These are phyloP conservation scores for Skeletonema menzelii DNA, from an alignment of 108 stramenopile genomes.

Conservation along the genomic window DNA sequence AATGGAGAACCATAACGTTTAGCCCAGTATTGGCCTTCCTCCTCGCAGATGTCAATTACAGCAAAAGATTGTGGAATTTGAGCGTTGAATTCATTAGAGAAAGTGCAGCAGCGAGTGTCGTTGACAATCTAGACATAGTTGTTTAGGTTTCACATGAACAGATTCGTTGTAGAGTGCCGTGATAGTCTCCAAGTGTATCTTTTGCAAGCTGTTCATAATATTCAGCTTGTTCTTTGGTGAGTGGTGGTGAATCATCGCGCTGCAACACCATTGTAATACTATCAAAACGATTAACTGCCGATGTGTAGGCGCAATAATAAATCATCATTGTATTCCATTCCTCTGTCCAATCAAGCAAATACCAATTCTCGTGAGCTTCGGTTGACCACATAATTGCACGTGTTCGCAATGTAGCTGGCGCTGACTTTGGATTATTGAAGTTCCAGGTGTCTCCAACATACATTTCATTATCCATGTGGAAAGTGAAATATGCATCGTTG, in stretches of 20 bases:
- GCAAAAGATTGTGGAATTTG: neutral
- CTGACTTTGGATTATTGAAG: neutral
- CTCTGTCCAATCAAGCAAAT: constrained; percentile 10
- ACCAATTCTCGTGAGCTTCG: constrained; percentile 47
- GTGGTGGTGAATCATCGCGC: neutral
- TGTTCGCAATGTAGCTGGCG: constrained; percentile 8
- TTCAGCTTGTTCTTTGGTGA: neutral
- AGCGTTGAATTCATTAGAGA: neutral
- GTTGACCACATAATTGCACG: constrained; percentile 42
- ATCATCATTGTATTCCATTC: constrained; percentile 18
- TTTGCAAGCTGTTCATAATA: neutral
- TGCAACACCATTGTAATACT: constrained; percentile 25
- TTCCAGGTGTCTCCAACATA: neutral
- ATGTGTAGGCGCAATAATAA: constrained; percentile 34
- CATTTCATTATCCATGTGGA: constrained; percentile 10
- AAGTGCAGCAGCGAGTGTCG: neutral
- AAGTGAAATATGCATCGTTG: neutral
- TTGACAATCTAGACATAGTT: neutral
- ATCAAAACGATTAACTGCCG: constrained; percentile 31
- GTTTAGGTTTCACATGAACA: neutral
- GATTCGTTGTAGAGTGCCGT: constrained; percentile 1
- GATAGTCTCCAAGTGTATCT: neutral
- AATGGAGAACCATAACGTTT: neutral
- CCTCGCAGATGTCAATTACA: neutral
- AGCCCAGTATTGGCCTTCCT: constrained; percentile 1